Percentiles rank a stretch among this genome's conserved stretches.
Evolutionary conservation across 257 asterid species (phyloP).

Genomic region (Ophiorrhiza pumila): DNA sequence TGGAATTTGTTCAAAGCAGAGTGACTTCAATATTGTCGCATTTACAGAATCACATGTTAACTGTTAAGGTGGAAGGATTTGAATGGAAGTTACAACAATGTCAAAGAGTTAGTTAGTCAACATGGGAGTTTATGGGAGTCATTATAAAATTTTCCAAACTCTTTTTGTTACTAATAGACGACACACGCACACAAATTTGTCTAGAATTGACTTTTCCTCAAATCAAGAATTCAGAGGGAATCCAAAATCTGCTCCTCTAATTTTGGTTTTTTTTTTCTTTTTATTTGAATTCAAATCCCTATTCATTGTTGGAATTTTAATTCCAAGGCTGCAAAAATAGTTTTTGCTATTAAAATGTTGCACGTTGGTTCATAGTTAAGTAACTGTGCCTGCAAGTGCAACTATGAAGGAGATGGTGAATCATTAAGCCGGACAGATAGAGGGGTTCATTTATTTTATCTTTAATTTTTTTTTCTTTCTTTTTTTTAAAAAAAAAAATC

Average conservation of each 20-base stretch:
- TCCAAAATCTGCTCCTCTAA: background rate
- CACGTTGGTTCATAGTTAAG: too few species aligned
- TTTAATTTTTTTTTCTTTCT: too few species aligned
- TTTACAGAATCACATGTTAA: background rate
- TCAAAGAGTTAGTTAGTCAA: constrained; percentile 5
- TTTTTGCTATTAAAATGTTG: too few species aligned
- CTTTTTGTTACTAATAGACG: background rate
- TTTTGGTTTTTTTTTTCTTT: background rate
- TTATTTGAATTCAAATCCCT: too few species aligned
- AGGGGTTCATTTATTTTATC: too few species aligned
- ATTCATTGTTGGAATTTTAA: background rate
- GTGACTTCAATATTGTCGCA: constrained; percentile 9
- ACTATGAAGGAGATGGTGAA: too few species aligned
- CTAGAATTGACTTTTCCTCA: background rate
- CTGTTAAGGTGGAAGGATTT: background rate
- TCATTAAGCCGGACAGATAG: too few species aligned
- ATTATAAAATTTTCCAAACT: background rate
- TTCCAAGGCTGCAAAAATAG: background rate
- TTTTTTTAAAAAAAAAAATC: too few species aligned
- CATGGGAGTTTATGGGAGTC: background rate
- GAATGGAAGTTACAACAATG: constrained; percentile 3
- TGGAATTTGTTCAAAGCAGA: background rate
- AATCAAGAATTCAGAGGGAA: background rate
- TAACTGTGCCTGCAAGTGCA: too few species aligned
- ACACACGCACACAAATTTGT: constrained; percentile 2